phyloP scores from a whole-genome alignment of 1,284 basidiomycete species.

The Ustilago trichophora region DNA sequence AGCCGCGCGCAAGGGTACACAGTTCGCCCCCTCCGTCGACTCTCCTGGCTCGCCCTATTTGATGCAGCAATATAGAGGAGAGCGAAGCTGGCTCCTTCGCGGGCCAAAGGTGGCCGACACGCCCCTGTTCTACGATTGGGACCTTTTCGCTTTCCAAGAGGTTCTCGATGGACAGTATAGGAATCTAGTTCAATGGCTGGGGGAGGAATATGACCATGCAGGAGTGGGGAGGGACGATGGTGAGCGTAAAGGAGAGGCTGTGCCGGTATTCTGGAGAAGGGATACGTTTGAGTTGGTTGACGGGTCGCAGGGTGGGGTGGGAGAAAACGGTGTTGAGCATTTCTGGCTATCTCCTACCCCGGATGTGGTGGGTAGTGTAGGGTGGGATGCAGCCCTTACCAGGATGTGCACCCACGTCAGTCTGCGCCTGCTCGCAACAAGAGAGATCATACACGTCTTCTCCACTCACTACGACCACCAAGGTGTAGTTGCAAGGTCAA shows the following conservation, averaged over 20 bases:
- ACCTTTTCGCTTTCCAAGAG: constrained; percentile 53
- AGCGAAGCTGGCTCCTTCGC: constrained; percentile 36
- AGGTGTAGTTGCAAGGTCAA: constrained; percentile 36
- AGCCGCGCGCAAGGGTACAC: constrained; percentile 4
- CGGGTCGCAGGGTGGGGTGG: constrained; percentile 33
- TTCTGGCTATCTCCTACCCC: constrained; percentile 54
- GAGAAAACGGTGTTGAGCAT: constrained; percentile 44
- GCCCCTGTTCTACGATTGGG: constrained; percentile 46
- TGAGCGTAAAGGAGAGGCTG: constrained; percentile 38
- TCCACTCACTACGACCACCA: constrained; percentile 56
- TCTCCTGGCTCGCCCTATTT: constrained; percentile 20
- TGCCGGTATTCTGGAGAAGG: constrained; percentile 46
- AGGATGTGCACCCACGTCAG: constrained; percentile 57
- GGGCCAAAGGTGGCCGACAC: constrained; percentile 43
- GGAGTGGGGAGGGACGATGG: constrained; percentile 51
- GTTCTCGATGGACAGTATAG: constrained; percentile 43
- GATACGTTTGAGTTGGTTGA: constrained; percentile 34
- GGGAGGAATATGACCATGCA: constrained; percentile 40
- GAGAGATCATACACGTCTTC: constrained; percentile 50
- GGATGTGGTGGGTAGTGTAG: constrained; percentile 30
- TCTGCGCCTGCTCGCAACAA: constrained; percentile 18
- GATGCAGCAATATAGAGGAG: constrained; percentile 33
- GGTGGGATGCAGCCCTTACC: constrained; percentile 54
- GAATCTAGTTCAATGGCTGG: constrained; percentile 22
- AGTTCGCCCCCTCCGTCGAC: background rate